Evolutionary conservation across 2,329 filamentous ascomycete genomes (phyloP), one percentile per base, ranked within the genome.

Genomic region (Aspergillus ustus): DNA sequence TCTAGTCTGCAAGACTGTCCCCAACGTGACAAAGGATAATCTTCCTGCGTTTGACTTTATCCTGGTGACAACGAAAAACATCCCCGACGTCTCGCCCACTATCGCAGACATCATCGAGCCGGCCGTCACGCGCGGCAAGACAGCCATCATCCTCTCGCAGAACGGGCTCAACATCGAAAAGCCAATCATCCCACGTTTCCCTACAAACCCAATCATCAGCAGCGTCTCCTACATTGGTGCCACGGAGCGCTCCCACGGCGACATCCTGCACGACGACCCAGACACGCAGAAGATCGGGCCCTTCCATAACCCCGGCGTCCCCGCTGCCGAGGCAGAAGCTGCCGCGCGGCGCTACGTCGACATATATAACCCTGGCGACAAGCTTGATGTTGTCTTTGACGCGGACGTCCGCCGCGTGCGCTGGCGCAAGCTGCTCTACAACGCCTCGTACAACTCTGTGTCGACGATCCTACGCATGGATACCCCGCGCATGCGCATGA

Each of bases 141-240:
- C 85, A 0, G 78, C 78, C 31, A 83, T 89, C 49, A 76, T 87
- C 0, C 79, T 89, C 6, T 74, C 86, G 7, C 87, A 89, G 64
- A 89, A 89, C 66, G 86, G 86, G 1, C 75, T 89, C 19, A 87
- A 88, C 67, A 88, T 89, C 65, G 85, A 89, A 64, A 81, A 78
- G 51, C 84, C 85, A 0, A 67, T 88, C 28, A 69, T 84, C 19
- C 59, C 69, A 0, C 71, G 75, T 0, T 87, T 87, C 66, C 85
- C 85, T 1, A 63, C 70, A 4, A 87, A 85, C 63, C 69, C 81
- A 1, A 67, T 87, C 5, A 75, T 88, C 2, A 84, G 81, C 17
- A 83, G 84, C 22, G 79, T 88, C 20, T 80, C 79, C 3, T 75
- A 83, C 56, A 84, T 83, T 57, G 82, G 84, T 34, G 52, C 52